phyloP scores from a whole-genome alignment of 345 rosid species.

The Clausena lansium region DNA sequence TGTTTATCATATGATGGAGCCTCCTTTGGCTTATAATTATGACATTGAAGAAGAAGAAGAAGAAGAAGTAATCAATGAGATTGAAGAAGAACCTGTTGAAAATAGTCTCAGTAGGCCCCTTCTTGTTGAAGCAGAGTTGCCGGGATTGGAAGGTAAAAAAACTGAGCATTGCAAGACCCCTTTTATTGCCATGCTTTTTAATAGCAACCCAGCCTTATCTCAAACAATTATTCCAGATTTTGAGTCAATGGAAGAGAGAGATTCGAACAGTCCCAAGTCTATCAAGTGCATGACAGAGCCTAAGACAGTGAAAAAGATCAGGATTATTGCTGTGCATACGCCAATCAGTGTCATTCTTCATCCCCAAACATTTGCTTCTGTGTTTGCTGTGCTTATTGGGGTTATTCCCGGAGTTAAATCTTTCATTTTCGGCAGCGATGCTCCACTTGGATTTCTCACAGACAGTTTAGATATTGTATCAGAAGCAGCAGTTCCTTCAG shows the following conservation, averaged over 20 bases:
- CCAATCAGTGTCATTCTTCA: slow-evolving; percentile 30
- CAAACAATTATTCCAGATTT: slow-evolving; percentile 4
- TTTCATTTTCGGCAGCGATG: slow-evolving; percentile 13
- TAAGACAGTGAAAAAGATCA: slow-evolving; percentile 21
- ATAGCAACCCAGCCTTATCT: slow-evolving; percentile 14
- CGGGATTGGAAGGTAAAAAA: slow-evolving; percentile 30
- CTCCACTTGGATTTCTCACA: slow-evolving; percentile 26
- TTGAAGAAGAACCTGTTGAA: slow-evolving; percentile 4
- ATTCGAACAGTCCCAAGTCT: slow-evolving; percentile 16
- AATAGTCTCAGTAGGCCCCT: slow-evolving; percentile 26
- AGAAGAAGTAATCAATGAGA: slow-evolving; percentile 10
- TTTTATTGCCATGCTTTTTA: slow-evolving; percentile 30
- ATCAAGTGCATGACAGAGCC: slow-evolving; percentile 30
- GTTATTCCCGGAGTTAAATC: slow-evolving; percentile 14
- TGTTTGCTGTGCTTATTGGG: slow-evolving; percentile 20
- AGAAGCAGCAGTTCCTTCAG: slow-evolving; percentile 30
- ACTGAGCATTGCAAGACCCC: slow-evolving; percentile 37
- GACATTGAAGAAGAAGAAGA: slow-evolving; percentile 21
- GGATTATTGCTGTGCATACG: slow-evolving; percentile 21
- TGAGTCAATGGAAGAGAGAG: slow-evolving; percentile 5
- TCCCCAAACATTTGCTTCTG: slow-evolving; percentile 27
- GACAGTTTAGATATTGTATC: slow-evolving; percentile 28
- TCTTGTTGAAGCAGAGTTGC: slow-evolving; percentile 43
- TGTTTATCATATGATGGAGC: slow-evolving; percentile 56
- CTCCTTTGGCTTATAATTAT: slow-evolving; percentile 23